Evolutionary conservation across 768 basidiomycete species (phyloP), one percentile per base, ranked within the genome.

Genomic region (Lyophyllum atratum): DNA sequence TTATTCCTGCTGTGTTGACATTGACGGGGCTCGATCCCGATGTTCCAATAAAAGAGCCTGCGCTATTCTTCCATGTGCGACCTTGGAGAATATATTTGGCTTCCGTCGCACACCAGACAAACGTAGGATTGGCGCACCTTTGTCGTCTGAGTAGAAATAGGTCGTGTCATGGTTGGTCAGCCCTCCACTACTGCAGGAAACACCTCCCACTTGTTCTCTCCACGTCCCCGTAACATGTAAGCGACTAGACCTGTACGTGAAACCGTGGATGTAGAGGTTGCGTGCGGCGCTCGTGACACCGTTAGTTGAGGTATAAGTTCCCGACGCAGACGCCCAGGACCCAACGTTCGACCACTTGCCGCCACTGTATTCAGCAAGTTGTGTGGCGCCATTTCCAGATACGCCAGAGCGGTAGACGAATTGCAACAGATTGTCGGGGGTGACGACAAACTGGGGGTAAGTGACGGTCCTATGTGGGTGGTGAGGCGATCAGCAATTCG

Each of bases 151-250:
- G 58, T 75, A 78, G 63, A 79, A 70, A 57, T 79, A 80, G 11
- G 70, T 68, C 9, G 79, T 80, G 60, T 80, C 79, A 54, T 80
- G 79, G 57, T 80, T 80, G 15, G 79, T 80, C 39, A 80, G 61
- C 4, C 78, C 78, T 1, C 70, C 74, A 46, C 72, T 71, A 49
- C 70, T 77, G 60, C 79, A 80, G 19, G 71, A 73, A 9, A 80
- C 76, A 3, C 72, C 77, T 4, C 64, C 70, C 50, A 67, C 73
- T 52, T 79, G 76, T 53, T 80, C 78, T 62, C 79, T 66, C 79
- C 79, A 80, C 24, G 78, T 80, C 2, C 79, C 79, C 1, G 78
- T 75, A 28, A 80, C 74, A 62, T 80, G 77, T 0, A 71, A 61
- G 14, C 74, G 68, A 9, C 64, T 65, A 1, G 63, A 65, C 44